Percentiles rank a stretch among this genome's conserved stretches.
Evolutionary conservation across 768 basidiomycete genomes (phyloP).

Genomic region (Tylopilus plumbeoviolaceoides): DNA sequence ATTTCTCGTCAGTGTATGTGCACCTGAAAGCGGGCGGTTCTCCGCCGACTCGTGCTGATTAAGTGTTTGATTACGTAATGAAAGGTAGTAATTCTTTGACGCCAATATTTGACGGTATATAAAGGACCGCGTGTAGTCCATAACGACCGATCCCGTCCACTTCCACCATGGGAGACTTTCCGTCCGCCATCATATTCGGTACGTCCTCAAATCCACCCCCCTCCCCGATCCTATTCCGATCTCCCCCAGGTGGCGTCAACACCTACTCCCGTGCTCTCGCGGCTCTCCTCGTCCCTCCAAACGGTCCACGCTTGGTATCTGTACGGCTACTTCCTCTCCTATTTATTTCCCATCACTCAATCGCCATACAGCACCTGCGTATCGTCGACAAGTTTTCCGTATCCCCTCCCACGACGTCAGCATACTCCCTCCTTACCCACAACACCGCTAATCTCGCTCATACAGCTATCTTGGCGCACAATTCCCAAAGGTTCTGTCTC

Average conservation of each 20-base stretch:
- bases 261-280: constrained; percentile 74
- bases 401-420: constrained; percentile 68
- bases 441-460: constrained; percentile 4
- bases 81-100: not conserved
- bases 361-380: constrained; percentile 48
- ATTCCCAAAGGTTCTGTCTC: constrained; percentile 66
- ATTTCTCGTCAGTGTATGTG: constrained; percentile 79
- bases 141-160: constrained; percentile 20
- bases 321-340: constrained; percentile 40
- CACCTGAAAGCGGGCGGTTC: constrained; percentile 40
- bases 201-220: constrained; percentile 23
- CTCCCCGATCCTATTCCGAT: constrained; percentile 8
- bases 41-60: not conserved
- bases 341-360: constrained; percentile 4
- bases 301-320: constrained; percentile 67
- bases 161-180: constrained; percentile 40
- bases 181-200: constrained; percentile 78
- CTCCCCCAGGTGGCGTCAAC: constrained; percentile 66
- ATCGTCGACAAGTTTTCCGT: constrained; percentile 77
- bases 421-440: constrained; percentile 15
- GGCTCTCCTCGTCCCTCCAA: constrained; percentile 58
- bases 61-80: not conserved
- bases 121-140: constrained; percentile 14
- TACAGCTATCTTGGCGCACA: constrained; percentile 72
- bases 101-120: constrained; percentile 8